These are phyloP conservation scores for Ramaria sp. DNA, from an alignment of 768 basidiomycete species.

Conservation along the genomic window DNA sequence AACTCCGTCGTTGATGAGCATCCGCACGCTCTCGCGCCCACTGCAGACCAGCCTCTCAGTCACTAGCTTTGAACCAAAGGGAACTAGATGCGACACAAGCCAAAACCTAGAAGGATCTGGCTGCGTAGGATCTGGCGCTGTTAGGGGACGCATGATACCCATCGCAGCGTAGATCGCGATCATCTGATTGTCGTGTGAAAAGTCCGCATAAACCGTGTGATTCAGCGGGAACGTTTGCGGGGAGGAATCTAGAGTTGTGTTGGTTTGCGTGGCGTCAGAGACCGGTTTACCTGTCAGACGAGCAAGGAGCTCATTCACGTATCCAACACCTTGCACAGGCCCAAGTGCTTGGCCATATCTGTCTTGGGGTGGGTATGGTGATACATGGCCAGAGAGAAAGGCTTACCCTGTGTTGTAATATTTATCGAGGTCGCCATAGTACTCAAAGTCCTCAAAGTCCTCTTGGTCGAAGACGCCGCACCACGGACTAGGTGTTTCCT, in stretches of 20 bases:
- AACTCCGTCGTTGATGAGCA: constrained; percentile 70
- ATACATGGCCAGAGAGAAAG: constrained; percentile 12
- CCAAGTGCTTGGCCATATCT: constrained; percentile 64
- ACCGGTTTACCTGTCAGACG: constrained; percentile 58
- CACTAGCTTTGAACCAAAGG: constrained; percentile 67
- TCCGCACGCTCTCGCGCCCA: constrained; percentile 41
- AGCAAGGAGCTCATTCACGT: constrained; percentile 80
- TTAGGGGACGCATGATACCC: constrained; percentile 31
- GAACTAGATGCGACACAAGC: constrained; percentile 49
- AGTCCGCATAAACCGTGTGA: constrained; percentile 61
- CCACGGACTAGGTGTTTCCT: constrained; percentile 44
- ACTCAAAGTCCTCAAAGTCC: constrained; percentile 62
- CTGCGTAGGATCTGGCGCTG: constrained; percentile 16
- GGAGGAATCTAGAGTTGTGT: constrained; percentile 54
- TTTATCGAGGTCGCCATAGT: constrained; percentile 62
- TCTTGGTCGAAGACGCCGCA: constrained; percentile 56
- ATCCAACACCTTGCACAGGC: constrained; percentile 75
- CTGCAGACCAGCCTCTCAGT: constrained; percentile 55
- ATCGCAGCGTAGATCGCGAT: constrained; percentile 59
- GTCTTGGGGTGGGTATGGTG: neutral
- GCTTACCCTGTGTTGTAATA: constrained; percentile 67
- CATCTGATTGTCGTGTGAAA: constrained; percentile 83
- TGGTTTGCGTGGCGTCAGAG: constrained; percentile 62
- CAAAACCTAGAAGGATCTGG: constrained; percentile 29
- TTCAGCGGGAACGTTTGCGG: constrained; percentile 63